A percentile compares a stretch with the other conserved stretches of the same genome.
phyloP scores from a whole-genome alignment of 2,329 filamentous ascomycete species.

The Fusarium sp. region DNA sequence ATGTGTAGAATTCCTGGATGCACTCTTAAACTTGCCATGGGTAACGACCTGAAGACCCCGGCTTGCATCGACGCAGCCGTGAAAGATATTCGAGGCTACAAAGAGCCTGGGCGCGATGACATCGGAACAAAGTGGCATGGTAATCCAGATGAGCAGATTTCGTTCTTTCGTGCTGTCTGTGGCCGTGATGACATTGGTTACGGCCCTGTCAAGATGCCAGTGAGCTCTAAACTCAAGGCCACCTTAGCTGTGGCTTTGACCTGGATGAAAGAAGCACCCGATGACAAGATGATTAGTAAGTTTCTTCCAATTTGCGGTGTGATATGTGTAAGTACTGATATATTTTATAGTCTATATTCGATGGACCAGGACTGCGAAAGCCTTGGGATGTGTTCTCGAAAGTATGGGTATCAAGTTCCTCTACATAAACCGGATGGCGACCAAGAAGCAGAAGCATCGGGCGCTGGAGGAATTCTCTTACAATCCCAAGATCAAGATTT shows the following conservation, averaged over 20 bases:
- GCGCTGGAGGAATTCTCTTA: constrained; percentile 43
- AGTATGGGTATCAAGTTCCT: constrained; percentile 48
- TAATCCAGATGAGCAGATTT: fast-evolving
- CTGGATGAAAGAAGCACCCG: constrained; percentile 47
- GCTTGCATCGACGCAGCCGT: background rate
- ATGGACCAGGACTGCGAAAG: constrained; percentile 47
- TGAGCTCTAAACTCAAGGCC: constrained; percentile 49
- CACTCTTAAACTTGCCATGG: background rate
- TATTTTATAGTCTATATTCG: constrained; percentile 48
- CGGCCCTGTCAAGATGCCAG: constrained; percentile 3
- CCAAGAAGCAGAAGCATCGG: background rate
- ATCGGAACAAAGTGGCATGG: background rate
- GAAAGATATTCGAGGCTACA: fast-evolving
- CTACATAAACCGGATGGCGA: constrained; percentile 51
- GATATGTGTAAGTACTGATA: background rate
- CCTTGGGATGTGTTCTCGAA: constrained; percentile 52
- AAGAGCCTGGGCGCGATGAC: constrained; percentile 43
- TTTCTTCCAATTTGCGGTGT: fast-evolving
- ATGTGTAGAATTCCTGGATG: background rate
- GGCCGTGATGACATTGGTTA: background rate
- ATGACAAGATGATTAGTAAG: constrained; percentile 56
- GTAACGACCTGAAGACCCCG: background rate
- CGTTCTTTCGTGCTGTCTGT: constrained; percentile 41
- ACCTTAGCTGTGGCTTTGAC: constrained; percentile 47
- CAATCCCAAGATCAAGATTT: constrained; percentile 34